Conservation (phyloP, 148 eudicot genomes). For the Suaeda aralocaspica region DNA sequence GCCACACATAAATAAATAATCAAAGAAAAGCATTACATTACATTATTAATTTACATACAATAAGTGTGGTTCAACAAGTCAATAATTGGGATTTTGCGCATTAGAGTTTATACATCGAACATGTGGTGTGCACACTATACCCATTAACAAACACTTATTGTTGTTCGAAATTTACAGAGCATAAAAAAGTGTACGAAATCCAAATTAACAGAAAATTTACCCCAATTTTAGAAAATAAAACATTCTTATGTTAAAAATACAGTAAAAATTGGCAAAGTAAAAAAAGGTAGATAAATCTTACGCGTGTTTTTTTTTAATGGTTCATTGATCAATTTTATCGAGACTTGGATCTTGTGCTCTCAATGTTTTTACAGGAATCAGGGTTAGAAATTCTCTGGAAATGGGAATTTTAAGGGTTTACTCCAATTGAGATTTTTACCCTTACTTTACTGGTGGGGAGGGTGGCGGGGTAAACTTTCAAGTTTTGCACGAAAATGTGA, state of each 20-base stretch:
- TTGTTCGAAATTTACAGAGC: neutral
- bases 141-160: neutral
- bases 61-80: conserved; percentile 13
- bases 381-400: too few species aligned
- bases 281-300: neutral
- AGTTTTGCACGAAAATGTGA: too few species aligned
- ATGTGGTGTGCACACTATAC: conserved; percentile 23
- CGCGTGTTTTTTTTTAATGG: neutral
- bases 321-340: neutral
- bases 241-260: too few species aligned
- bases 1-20: conserved; percentile 7
- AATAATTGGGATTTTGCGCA: conserved; percentile 4
- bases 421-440: too few species aligned
- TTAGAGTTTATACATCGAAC: conserved; percentile 17
- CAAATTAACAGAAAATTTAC: neutral
- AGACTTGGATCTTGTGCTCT: too few species aligned
- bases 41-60: too few species aligned
- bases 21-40: conserved; percentile 1
- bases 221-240: neutral
- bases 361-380: too few species aligned
- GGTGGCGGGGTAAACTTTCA: too few species aligned
- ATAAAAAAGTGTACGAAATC: neutral
- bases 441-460: too few species aligned
- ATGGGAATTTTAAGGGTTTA: too few species aligned
- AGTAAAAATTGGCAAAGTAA: neutral